Percentiles rank a stretch among this genome's conserved stretches.
Conservation (phyloP, 2,329 filamentous ascomycete genomes). For the Ophiobolus disseminans region DNA sequence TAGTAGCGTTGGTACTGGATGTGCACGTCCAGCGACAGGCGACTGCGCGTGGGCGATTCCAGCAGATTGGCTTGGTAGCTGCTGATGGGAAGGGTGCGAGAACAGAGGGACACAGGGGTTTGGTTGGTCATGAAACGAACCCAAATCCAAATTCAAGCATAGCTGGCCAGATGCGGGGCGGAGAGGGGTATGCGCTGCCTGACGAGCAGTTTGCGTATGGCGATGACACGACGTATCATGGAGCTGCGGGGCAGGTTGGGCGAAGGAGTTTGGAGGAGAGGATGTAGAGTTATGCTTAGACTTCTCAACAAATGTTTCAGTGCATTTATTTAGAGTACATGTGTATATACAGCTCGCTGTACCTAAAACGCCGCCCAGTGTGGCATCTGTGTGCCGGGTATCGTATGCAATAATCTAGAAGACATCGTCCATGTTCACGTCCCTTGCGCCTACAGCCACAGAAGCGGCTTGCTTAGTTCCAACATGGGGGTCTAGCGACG, state of each 20-base stretch:
- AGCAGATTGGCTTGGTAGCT: conserved; percentile 54
- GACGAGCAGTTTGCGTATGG: conserved; percentile 54
- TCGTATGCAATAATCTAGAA: conserved; percentile 45
- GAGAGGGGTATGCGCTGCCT: conserved; percentile 51
- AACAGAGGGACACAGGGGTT: conserved; percentile 6
- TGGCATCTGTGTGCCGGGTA: conserved; percentile 39
- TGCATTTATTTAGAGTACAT: no score
- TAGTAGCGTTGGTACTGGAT: conserved; percentile 59
- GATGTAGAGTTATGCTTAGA: no score
- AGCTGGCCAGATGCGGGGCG: conserved; percentile 15
- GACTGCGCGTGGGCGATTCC: conserved; percentile 57
- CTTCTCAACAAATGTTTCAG: no score
- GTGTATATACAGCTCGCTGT: neutral
- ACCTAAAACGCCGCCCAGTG: conserved; percentile 36
- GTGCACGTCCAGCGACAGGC: conserved; percentile 52
- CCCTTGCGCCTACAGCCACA: conserved; percentile 66
- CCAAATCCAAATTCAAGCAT: conserved; percentile 30
- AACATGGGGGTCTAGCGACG: conserved; percentile 38
- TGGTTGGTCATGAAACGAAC: conserved; percentile 26
- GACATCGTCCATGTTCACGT: conserved; percentile 54
- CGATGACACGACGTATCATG: conserved; percentile 51
- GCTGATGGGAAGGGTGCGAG: conserved; percentile 34
- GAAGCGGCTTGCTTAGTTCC: conserved; percentile 51
- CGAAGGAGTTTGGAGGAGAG: conserved; percentile 21
- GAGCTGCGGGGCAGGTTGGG: conserved; percentile 31